Evolutionary conservation across 306 rosid genomes (phyloP).

Genomic region (Lablab purpureus): DNA sequence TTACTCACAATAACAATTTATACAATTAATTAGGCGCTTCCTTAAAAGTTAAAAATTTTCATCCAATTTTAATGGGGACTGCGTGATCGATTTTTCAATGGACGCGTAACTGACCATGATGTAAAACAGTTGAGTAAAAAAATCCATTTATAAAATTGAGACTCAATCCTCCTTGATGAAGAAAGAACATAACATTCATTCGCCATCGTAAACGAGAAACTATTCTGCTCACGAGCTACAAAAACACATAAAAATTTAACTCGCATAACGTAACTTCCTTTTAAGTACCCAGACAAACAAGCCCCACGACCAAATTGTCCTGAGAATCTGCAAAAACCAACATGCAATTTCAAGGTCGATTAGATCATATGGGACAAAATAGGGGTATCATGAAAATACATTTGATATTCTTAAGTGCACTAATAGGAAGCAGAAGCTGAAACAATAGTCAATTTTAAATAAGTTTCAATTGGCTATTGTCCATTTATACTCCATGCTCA

Average conservation of each 20-base stretch:
- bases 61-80: too few relatives aligned
- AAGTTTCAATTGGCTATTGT: not conserved
- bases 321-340: conserved; percentile 45
- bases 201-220: conserved; percentile 32
- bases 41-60: too few relatives aligned
- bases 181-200: conserved; percentile 13
- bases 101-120: not conserved
- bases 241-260: conserved; percentile 16
- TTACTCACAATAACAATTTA: too few relatives aligned
- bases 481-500: not conserved
- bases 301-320: not conserved
- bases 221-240: conserved; percentile 34
- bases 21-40: too few relatives aligned
- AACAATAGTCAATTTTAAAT: not conserved
- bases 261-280: conserved; percentile 35
- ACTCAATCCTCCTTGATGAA: conserved; percentile 17
- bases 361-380: not conserved
- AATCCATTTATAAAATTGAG: not conserved
- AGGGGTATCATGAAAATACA: not conserved
- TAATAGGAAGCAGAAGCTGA: not conserved
- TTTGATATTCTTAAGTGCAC: not conserved
- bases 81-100: not conserved
- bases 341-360: not conserved
- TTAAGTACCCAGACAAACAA: not conserved
- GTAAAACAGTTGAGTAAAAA: not conserved